Base-by-base conservation (phyloP, 179 eudicot species). In the Pouteria campechiana region DNA sequence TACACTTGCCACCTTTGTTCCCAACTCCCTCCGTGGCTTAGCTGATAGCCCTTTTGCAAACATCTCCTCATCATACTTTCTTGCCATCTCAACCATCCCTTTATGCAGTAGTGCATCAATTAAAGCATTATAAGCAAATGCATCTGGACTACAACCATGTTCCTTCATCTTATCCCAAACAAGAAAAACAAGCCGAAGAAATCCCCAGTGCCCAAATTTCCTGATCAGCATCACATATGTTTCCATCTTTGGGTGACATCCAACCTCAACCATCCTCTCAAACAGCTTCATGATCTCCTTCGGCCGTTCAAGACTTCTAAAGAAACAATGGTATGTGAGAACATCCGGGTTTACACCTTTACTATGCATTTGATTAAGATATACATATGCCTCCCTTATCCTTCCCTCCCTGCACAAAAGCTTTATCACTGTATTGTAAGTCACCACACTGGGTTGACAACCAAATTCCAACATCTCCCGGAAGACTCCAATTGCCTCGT, bases 131-230 rank as follows among this genome's bases (percentile, higher is more conserved):
- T 86, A 90, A 27, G 96, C 96, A 57, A 64, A 76, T 39, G 60
- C 87, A 59, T 86, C 78, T 1, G 98, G 98, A 69, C 98, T 82
- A 44, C 73, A 53, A 12, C 93, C 93, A 44, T 76, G 78, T 35
- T 70, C 78, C 52, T 66, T 68, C 92, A 86, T 90, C 60, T 75
- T 90, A 46, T 87, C 58, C 96, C 98, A 90, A 41, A 90, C 62
- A 32, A 59, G 17, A 24, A 76, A 70, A 48, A 82, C 73, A 2
- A 94, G 98, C 34, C 98, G 59, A 37, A 90, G 82, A 59, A 90
- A 82, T 7, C 98, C 98, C 98, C 98, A 90, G 35, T 80, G 69
- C 44, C 85, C 98, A 61, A 86, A 90, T 46, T 86, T 90, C 56
- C 84, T 72, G 78, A 90, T 76, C 38, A 90, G 92, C 99, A 87